Conservation (phyloP, 495 filamentous ascomycete species). For the Hypoxylon crocopeplum region DNA sequence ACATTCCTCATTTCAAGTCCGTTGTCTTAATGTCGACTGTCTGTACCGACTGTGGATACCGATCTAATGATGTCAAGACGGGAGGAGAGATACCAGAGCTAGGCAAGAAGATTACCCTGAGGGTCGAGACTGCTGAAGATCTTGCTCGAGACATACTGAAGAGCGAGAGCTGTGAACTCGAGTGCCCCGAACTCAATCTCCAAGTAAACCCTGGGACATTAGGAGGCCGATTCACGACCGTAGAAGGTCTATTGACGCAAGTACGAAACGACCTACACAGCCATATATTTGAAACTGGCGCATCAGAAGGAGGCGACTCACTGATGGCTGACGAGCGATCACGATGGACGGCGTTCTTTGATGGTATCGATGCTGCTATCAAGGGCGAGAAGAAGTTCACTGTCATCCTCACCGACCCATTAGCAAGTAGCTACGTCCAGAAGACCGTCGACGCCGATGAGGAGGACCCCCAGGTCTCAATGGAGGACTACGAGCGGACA, state of each 20-base stretch:
- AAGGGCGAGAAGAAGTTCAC: conserved; percentile 81
- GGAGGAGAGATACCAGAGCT: conserved; percentile 89
- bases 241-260: conserved; percentile 94
- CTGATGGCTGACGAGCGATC: conserved; percentile 65
- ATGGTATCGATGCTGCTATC: conserved; percentile 75
- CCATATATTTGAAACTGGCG: conserved; percentile 81
- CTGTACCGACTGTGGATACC: conserved; percentile 91
- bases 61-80: conserved; percentile 94
- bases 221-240: conserved; percentile 95
- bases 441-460: conserved; percentile 73
- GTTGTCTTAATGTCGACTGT: conserved; percentile 89
- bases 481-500: conserved; percentile 86
- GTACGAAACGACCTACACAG: conserved; percentile 85
- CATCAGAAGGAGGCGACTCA: conserved; percentile 70
- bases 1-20: conserved; percentile 96
- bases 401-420: conserved; percentile 84
- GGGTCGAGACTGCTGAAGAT: conserved; percentile 75
- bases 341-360: conserved; percentile 85
- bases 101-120: conserved; percentile 81
- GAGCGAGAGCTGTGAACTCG: conserved; percentile 86
- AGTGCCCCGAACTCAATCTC: conserved; percentile 84
- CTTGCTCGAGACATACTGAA: conserved; percentile 93
- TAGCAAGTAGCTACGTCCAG: conserved; percentile 93
- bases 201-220: conserved; percentile 88
- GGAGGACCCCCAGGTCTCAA: conserved; percentile 78